Conservation (phyloP, 116 monocot species). For the Papilionanthe hybrid region DNA sequence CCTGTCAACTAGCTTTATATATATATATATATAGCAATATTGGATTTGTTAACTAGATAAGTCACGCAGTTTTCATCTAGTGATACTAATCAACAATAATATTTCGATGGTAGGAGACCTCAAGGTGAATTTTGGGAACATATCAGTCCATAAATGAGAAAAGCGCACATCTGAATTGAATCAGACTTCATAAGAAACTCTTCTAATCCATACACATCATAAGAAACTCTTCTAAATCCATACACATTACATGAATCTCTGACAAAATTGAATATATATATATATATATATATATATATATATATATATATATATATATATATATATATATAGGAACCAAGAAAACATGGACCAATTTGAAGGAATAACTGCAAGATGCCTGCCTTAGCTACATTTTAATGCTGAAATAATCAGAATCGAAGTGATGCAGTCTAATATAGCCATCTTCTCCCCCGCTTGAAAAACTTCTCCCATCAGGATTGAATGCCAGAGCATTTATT, state of each 20-base stretch:
- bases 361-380: background rate
- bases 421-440: constrained; percentile 88
- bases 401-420: constrained; percentile 84
- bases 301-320: no score
- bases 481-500: constrained; percentile 91
- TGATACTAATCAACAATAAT: no score
- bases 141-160: no score
- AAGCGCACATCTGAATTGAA: background rate
- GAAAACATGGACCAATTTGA: background rate
- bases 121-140: no score
- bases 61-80: no score
- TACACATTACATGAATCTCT: background rate
- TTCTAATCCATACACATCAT: no score
- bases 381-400: constrained; percentile 49
- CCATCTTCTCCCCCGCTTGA: constrained; percentile 96
- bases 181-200: background rate
- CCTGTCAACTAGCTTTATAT: no score
- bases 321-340: background rate
- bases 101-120: no score
- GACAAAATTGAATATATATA: background rate
- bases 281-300: no score
- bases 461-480: constrained; percentile 98
- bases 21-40: no score
- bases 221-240: constrained; percentile 2
- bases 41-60: no score